Evolutionary conservation across 495 filamentous ascomycete species (phyloP).

Genomic region (Xylaria bambusicola): DNA sequence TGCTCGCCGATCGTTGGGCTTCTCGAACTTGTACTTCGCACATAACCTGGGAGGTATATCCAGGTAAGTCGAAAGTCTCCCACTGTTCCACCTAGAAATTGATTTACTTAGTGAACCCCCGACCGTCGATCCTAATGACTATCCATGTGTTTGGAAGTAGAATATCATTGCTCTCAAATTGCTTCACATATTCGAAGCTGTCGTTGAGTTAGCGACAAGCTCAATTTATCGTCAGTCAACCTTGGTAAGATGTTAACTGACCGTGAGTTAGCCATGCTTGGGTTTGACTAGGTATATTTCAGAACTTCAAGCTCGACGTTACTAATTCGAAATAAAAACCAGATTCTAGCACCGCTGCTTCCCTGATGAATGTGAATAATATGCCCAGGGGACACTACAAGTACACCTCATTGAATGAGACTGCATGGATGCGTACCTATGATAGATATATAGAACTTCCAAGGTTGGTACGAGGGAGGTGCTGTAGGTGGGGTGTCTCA

Average conservation of each 20-base stretch:
- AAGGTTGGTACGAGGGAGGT: no score
- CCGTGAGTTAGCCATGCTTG: constrained; percentile 52
- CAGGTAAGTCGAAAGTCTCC: constrained; percentile 32
- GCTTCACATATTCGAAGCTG: constrained; percentile 88
- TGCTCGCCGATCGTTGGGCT: constrained; percentile 88
- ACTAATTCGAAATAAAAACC: no score
- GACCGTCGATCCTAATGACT: constrained; percentile 87
- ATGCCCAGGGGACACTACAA: no score
- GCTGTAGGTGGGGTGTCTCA: no score
- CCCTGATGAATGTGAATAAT: no score
- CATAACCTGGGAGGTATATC: constrained; percentile 55
- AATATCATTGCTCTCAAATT: constrained; percentile 78
- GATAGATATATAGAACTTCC: no score
- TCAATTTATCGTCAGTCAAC: constrained; percentile 12
- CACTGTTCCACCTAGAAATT: background rate
- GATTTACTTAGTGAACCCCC: constrained; percentile 83
- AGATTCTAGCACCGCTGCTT: no score
- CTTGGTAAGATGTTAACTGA: no score
- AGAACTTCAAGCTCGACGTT: background rate
- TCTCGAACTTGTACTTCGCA: constrained; percentile 77
- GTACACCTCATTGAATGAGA: no score
- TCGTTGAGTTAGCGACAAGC: constrained; percentile 24
- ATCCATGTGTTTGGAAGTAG: constrained; percentile 92
- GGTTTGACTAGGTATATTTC: background rate
- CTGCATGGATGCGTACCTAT: no score